A percentile compares a stretch with the other conserved stretches of the same genome.
These are phyloP conservation scores for Litsea cubeba DNA, from an alignment of 164 flowering plant genomes.

Conservation along the genomic window DNA sequence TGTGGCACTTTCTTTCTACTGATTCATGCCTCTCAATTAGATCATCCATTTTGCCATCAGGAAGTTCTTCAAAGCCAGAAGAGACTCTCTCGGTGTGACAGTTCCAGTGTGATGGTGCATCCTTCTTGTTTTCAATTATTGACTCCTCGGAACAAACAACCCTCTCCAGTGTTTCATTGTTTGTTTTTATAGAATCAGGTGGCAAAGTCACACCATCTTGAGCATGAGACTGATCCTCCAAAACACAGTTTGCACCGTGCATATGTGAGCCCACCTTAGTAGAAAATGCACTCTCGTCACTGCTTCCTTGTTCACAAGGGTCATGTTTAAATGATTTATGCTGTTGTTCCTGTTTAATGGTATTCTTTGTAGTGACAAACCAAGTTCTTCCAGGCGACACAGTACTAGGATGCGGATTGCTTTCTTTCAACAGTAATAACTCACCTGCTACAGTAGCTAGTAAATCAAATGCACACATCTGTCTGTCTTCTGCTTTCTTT, in stretches of 20 bases:
- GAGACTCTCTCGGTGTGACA: slow-evolving; percentile 23
- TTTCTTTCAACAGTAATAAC: slow-evolving; percentile 52
- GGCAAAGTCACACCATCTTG: slow-evolving; percentile 26
- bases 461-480: slow-evolving; percentile 80
- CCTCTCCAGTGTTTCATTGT: slow-evolving; percentile 37
- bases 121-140: slow-evolving; percentile 26
- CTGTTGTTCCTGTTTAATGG: slow-evolving; percentile 23
- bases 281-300: slow-evolving; percentile 21
- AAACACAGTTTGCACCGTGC: slow-evolving; percentile 13
- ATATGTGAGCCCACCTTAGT: slow-evolving; percentile 28
- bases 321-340: slow-evolving; percentile 37
- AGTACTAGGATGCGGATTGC: slow-evolving; percentile 29
- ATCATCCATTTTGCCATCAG: slow-evolving; percentile 28
- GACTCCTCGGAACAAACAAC: slow-evolving; percentile 27
- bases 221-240: slow-evolving; percentile 21
- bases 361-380: slow-evolving; percentile 15
- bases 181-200: slow-evolving; percentile 29
- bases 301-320: slow-evolving; percentile 37
- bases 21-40: slow-evolving; percentile 6
- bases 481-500: slow-evolving; percentile 44
- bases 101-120: slow-evolving; percentile 8
- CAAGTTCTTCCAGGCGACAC: slow-evolving; percentile 25
- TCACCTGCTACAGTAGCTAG: slow-evolving; percentile 90
- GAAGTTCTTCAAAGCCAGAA: slow-evolving; percentile 17
- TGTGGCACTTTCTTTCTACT: slow-evolving; percentile 7